phyloP scores from a whole-genome alignment of 352 stramenopile species.

The Plasmopara viticola region DNA sequence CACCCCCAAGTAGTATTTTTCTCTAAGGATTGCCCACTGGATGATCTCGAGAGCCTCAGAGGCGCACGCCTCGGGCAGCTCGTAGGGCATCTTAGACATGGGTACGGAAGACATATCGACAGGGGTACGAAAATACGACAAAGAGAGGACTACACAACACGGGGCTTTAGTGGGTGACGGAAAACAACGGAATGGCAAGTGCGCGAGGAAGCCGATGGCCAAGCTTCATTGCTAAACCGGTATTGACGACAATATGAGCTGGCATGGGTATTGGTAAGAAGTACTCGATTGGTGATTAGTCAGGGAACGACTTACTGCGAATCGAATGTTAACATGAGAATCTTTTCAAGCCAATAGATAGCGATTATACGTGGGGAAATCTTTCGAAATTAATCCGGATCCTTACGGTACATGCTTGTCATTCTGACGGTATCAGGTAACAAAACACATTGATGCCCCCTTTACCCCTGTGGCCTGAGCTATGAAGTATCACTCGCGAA shows the following conservation, averaged over 20 bases:
- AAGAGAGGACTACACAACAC: slow-evolving; percentile 17
- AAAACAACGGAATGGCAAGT: slow-evolving; percentile 33
- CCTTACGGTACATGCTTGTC: neutral
- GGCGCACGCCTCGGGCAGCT: slow-evolving; percentile 17
- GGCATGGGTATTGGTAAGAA: slow-evolving; percentile 4
- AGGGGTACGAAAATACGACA: slow-evolving; percentile 9
- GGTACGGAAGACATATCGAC: slow-evolving; percentile 7
- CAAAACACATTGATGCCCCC: slow-evolving; percentile 1
- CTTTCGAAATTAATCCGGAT: neutral
- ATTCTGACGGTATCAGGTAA: slow-evolving; percentile 1
- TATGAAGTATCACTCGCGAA: too few relatives aligned
- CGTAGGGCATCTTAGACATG: slow-evolving; percentile 22
- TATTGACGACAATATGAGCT: slow-evolving; percentile 18
- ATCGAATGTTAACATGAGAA: neutral
- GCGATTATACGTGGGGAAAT: neutral
- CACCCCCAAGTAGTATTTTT: slow-evolving; percentile 23
- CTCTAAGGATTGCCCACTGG: slow-evolving; percentile 34
- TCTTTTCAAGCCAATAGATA: neutral
- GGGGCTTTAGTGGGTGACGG: slow-evolving; percentile 24
- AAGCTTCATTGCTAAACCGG: slow-evolving; percentile 17
- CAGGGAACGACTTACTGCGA: slow-evolving; percentile 1
- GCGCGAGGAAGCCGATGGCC: slow-evolving; percentile 16
- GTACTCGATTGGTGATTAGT: slow-evolving; percentile 12
- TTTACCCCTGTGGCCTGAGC: slow-evolving; percentile 5
- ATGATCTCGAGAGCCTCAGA: slow-evolving; percentile 27